These are phyloP conservation scores for Chalaropsis ovoidea DNA, from an alignment of 2,329 filamentous ascomycete genomes.

Conservation along the genomic window DNA sequence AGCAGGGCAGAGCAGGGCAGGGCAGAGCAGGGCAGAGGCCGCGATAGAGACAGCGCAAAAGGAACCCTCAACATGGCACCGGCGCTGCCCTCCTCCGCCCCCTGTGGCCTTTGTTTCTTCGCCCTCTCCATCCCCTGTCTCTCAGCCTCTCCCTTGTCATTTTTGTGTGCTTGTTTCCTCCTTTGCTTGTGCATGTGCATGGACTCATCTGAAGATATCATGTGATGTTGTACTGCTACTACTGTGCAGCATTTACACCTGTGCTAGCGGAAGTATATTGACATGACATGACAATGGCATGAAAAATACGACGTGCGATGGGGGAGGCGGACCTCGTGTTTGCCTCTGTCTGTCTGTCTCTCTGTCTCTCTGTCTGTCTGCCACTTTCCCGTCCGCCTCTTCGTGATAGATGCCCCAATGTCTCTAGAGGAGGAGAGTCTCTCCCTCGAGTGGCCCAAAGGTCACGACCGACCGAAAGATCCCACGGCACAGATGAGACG, in stretches of 20 bases:
- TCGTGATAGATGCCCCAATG: not conserved
- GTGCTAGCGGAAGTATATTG: not conserved
- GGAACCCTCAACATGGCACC: not conserved
- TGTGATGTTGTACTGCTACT: not conserved
- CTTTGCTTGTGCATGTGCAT: slow-evolving; percentile 5
- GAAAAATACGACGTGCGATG: slow-evolving; percentile 10
- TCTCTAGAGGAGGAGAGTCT: not conserved
- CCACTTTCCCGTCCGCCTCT: not conserved
- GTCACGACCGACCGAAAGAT: not conserved
- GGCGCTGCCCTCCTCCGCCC: not conserved
- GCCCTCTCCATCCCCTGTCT: not conserved
- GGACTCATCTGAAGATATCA: not conserved
- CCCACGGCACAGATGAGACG: not conserved
- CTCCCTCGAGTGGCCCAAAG: not conserved
- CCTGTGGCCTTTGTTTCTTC: not conserved
- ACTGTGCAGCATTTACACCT: not conserved
- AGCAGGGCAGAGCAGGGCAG: no score
- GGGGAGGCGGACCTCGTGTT: not conserved
- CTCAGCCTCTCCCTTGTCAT: not conserved
- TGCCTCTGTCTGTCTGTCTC: not conserved
- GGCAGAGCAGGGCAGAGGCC: no score
- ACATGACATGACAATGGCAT: slow-evolving; percentile 9
- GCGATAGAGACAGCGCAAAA: not conserved
- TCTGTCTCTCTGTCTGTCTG: not conserved
- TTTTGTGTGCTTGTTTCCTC: not conserved